Conservation (phyloP, 805 yeast species). For the Sugiyamaella americana region DNA sequence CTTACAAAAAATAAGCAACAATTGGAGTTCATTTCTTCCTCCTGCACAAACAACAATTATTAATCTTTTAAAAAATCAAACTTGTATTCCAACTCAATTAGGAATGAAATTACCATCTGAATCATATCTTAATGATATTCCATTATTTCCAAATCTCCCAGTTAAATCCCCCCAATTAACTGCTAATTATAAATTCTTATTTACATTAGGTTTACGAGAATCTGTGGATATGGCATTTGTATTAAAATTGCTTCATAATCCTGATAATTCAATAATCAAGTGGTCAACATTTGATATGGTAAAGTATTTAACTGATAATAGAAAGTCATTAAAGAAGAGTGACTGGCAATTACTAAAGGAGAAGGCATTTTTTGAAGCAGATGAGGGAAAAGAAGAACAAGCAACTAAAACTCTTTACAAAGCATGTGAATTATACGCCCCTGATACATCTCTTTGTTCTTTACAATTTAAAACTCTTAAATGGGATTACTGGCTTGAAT, state of each 20-base stretch:
- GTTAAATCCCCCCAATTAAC: constrained; percentile 25
- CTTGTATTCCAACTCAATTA: constrained; percentile 34
- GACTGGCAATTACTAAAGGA: constrained; percentile 30
- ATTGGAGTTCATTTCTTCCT: constrained; percentile 24
- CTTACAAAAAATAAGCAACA: constrained; percentile 21
- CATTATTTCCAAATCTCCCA: constrained; percentile 35
- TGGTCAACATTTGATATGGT: constrained; percentile 35
- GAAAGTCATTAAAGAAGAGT: constrained; percentile 20
- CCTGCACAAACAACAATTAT: constrained; percentile 10
- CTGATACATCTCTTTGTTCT: constrained; percentile 21
- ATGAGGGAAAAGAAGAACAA: constrained; percentile 12
- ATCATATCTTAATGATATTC: constrained; percentile 29
- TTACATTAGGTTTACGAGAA: constrained; percentile 32
- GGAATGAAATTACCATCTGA: constrained; percentile 34
- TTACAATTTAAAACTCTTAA: constrained; percentile 29
- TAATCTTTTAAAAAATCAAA: constrained; percentile 13
- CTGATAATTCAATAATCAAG: constrained; percentile 19
- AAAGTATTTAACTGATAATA: constrained; percentile 29
- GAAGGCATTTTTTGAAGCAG: constrained; percentile 27
- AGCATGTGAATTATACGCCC: constrained; percentile 30
- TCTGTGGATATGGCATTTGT: constrained; percentile 36
- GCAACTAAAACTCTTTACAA: constrained; percentile 11
- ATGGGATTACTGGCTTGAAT: constrained; percentile 27
- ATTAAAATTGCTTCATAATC: constrained; percentile 28
- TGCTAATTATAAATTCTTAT: constrained; percentile 19